phyloP scores from a whole-genome alignment of 768 basidiomycete species.

The Coprinopsis sp. region DNA sequence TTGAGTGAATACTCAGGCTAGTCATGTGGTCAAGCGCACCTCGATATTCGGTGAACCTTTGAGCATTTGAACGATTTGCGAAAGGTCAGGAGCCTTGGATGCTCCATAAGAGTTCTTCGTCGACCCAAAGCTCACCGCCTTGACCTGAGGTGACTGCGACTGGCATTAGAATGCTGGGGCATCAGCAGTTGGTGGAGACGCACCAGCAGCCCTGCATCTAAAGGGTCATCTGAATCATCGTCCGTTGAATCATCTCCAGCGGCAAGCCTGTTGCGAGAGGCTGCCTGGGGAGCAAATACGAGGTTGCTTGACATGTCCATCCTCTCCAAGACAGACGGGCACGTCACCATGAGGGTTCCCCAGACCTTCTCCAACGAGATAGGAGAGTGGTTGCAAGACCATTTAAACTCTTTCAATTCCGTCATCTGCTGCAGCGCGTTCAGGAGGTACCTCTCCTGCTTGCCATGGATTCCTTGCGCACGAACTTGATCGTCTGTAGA shows the following conservation, averaged over 20 bases:
- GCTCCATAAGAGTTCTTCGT: too few relatives aligned
- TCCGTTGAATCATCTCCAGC: conserved; percentile 11
- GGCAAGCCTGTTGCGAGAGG: neutral
- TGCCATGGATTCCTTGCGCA: conserved; percentile 45
- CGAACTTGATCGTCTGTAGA: conserved; percentile 49
- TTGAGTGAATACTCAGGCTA: conserved; percentile 13
- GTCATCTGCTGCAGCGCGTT: conserved; percentile 52
- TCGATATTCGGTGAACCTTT: conserved; percentile 54
- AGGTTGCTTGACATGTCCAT: conserved; percentile 54
- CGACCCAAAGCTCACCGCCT: too few relatives aligned
- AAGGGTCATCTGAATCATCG: conserved; percentile 5
- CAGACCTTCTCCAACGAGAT: conserved; percentile 54
- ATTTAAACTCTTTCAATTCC: conserved; percentile 45
- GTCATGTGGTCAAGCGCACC: conserved; percentile 24
- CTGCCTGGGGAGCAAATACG: conserved; percentile 31
- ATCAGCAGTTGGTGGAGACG: neutral
- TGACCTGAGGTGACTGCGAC: too few relatives aligned
- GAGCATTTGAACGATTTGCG: conserved; percentile 24
- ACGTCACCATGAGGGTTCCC: conserved; percentile 40
- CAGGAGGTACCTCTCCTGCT: conserved; percentile 52
- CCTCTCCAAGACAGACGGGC: conserved; percentile 36
- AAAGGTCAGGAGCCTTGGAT: too few relatives aligned
- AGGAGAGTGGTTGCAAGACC: conserved; percentile 62
- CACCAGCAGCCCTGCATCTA: neutral
- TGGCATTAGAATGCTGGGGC: too few relatives aligned